These are phyloP conservation scores for Agrocybe pediades DNA, from an alignment of 768 basidiomycete species.

Conservation along the genomic window DNA sequence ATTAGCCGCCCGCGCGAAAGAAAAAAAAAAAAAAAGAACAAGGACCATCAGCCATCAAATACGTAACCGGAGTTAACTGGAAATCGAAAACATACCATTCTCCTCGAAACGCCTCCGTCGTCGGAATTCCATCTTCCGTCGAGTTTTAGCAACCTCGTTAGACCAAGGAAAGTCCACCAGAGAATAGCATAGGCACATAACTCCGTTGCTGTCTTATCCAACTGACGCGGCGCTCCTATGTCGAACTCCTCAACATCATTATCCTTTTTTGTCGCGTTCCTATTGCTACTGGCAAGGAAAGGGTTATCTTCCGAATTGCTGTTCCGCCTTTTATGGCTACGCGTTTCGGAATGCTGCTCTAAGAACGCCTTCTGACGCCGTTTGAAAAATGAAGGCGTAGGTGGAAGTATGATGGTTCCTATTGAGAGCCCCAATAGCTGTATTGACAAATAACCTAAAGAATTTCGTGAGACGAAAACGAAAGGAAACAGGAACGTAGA, in stretches of 20 bases:
- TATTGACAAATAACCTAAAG: conserved; percentile 80
- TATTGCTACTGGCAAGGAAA: conserved; percentile 6
- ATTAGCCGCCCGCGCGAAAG: not conserved
- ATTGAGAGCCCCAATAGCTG: conserved; percentile 83
- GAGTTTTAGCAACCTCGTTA: conserved; percentile 38
- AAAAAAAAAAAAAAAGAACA: not conserved
- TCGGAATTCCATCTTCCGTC: conserved; percentile 26
- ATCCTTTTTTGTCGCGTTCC: not conserved
- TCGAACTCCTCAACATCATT: conserved; percentile 16
- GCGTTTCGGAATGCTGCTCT: not conserved
- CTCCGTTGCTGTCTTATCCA: conserved; percentile 75
- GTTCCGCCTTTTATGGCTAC: conserved; percentile 10
- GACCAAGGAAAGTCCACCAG: conserved; percentile 73
- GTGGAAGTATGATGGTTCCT: conserved; percentile 80
- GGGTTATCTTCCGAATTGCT: conserved; percentile 15
- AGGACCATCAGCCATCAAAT: not conserved
- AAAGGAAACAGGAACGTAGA: not conserved
- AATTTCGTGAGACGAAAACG: not conserved
- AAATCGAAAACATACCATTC: conserved; percentile 37
- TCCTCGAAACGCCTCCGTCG: conserved; percentile 42
- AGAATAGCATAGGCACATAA: conserved; percentile 74
- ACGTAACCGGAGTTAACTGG: not conserved
- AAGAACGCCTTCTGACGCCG: conserved; percentile 44
- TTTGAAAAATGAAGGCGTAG: conserved; percentile 68
- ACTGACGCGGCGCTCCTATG: conserved; percentile 47